These are phyloP conservation scores for Onygenales sp. DNA, from an alignment of 2,329 filamentous ascomycete species.

Conservation along the genomic window DNA sequence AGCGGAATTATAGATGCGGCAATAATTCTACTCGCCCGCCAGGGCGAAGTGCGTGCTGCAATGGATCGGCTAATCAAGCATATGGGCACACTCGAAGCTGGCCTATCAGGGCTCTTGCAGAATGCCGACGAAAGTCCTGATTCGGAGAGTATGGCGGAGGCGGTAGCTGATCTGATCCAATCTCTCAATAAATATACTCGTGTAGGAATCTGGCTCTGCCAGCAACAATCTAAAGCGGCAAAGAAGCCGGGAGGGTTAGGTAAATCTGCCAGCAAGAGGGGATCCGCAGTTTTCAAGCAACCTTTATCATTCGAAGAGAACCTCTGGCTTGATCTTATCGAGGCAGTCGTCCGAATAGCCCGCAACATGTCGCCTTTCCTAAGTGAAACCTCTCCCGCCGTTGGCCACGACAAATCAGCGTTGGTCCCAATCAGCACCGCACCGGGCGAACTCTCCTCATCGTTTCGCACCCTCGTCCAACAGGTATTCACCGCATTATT, in stretches of 20 bases:
- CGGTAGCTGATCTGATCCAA: slow-evolving; percentile 63
- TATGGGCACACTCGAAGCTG: slow-evolving; percentile 66
- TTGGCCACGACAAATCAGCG: neutral
- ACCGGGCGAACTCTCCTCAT: slow-evolving; percentile 46
- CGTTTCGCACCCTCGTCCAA: slow-evolving; percentile 73
- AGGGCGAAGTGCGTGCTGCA: slow-evolving; percentile 71
- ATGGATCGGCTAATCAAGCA: slow-evolving; percentile 81
- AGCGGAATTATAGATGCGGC: slow-evolving; percentile 87
- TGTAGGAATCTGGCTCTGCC: slow-evolving; percentile 92
- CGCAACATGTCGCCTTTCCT: slow-evolving; percentile 45
- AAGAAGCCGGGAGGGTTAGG: slow-evolving; percentile 20
- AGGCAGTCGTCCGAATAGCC: slow-evolving; percentile 54
- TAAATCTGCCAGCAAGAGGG: slow-evolving; percentile 23
- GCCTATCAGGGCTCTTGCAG: slow-evolving; percentile 63
- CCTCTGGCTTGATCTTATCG: slow-evolving; percentile 58
- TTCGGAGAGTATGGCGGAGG: slow-evolving; percentile 50
- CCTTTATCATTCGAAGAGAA: slow-evolving; percentile 51
- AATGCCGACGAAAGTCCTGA: slow-evolving; percentile 49
- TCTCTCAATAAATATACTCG: slow-evolving; percentile 81
- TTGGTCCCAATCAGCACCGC: neutral
- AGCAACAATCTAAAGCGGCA: slow-evolving; percentile 63
- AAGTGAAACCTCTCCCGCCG: slow-evolving; percentile 1
- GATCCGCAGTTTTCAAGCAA: slow-evolving; percentile 42
- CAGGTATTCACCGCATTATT: slow-evolving; percentile 83
- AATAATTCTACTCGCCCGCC: slow-evolving; percentile 78